Conservation (phyloP, 495 filamentous ascomycete genomes). For the Terfezia claveryi region DNA sequence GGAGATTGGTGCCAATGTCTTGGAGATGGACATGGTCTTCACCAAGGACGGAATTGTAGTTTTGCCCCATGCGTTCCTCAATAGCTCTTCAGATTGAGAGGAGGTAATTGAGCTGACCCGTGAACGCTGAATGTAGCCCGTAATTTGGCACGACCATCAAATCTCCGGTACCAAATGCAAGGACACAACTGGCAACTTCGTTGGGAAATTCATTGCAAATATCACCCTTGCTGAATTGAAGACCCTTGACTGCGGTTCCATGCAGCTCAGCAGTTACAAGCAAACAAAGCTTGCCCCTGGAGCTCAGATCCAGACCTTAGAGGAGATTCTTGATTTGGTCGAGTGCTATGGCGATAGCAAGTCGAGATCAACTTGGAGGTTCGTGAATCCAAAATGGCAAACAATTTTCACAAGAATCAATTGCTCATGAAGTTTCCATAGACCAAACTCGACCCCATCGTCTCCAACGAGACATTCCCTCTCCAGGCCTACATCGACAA, state of each 20-base stretch:
- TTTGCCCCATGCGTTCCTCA: neutral
- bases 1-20: constrained; percentile 14
- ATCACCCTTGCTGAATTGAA: constrained; percentile 19
- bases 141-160: constrained; percentile 20
- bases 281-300: constrained; percentile 15
- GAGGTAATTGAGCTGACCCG: neutral
- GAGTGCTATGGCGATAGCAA: constrained; percentile 19
- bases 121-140: constrained; percentile 6
- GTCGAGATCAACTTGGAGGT: constrained; percentile 18
- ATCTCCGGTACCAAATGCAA: constrained; percentile 14
- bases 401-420: neutral
- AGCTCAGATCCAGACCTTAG: constrained; percentile 18
- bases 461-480: constrained; percentile 15
- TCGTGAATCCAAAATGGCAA: neutral
- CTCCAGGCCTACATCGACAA: constrained; percentile 15
- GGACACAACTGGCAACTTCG: constrained; percentile 10
- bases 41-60: constrained; percentile 19
- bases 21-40: constrained; percentile 21
- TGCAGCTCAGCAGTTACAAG: constrained; percentile 8
- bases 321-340: constrained; percentile 18
- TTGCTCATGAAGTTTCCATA: neutral
- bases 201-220: constrained; percentile 19
- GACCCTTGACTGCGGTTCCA: constrained; percentile 16
- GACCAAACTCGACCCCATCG: constrained; percentile 18
- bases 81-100: neutral